A percentile compares a stretch with the other conserved stretches of the same genome.
These are phyloP conservation scores for Kuraishia cidri DNA, from an alignment of 805 yeast species.

Conservation along the genomic window DNA sequence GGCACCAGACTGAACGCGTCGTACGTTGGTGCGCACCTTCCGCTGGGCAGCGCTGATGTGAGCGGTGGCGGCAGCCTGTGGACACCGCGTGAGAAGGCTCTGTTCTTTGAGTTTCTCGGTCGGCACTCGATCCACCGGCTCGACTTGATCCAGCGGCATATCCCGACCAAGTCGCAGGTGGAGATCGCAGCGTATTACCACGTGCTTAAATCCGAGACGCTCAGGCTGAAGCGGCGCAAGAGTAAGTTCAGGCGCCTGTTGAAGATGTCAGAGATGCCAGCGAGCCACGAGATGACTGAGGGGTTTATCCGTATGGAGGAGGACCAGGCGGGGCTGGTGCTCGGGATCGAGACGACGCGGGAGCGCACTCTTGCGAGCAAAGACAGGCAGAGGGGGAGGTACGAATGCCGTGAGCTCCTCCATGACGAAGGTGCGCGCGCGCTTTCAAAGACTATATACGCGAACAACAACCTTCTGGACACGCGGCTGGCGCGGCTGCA, in stretches of 20 bases:
- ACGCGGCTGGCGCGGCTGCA: not conserved
- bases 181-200: slow-evolving; percentile 32
- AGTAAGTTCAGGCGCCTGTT: slow-evolving; percentile 9
- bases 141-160: slow-evolving; percentile 21
- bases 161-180: slow-evolving; percentile 22
- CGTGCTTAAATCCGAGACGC: slow-evolving; percentile 17
- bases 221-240: slow-evolving; percentile 7
- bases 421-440: not conserved
- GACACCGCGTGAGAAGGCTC: slow-evolving; percentile 38
- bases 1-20: not conserved
- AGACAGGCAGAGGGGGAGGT: not conserved
- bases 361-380: no score
- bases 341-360: not conserved
- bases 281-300: slow-evolving; percentile 36
- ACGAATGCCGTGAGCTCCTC: not conserved
- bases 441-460: not conserved
- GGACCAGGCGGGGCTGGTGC: slow-evolving; percentile 4
- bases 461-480: not conserved
- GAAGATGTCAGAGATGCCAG: slow-evolving; percentile 31
- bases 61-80: slow-evolving; percentile 18
- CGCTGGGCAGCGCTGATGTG: not conserved
- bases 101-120: slow-evolving; percentile 39
- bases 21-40: not conserved
- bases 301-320: slow-evolving; percentile 30
- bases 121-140: slow-evolving; percentile 30